Conservation (phyloP, 192 early-diverging fungal genomes). For the Coemansia sp. region DNA sequence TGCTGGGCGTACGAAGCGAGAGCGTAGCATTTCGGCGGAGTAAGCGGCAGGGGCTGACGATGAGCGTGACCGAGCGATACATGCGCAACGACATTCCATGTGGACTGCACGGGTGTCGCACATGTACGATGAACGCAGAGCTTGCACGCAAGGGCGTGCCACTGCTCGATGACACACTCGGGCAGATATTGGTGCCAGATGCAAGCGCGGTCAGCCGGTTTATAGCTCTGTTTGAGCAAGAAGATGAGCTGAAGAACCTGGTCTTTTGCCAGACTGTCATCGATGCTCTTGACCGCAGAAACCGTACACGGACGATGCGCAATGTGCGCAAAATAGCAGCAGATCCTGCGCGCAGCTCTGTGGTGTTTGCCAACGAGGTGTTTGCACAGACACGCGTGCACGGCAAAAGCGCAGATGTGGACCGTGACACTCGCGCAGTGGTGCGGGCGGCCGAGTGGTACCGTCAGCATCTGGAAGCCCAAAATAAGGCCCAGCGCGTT, state of each 20-base stretch:
- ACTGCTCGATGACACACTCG: slow-evolving; percentile 11
- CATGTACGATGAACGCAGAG: slow-evolving; percentile 22
- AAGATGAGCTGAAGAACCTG: slow-evolving; percentile 59
- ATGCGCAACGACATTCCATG: slow-evolving; percentile 40
- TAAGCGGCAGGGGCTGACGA: slow-evolving; percentile 50
- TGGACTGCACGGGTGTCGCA: slow-evolving; percentile 15
- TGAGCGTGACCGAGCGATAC: slow-evolving; percentile 48
- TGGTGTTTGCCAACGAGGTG: slow-evolving; percentile 71
- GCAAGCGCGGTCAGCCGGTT: slow-evolving; percentile 56
- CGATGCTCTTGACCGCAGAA: slow-evolving; percentile 60
- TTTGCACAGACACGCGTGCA: slow-evolving; percentile 51
- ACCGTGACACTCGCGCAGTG: slow-evolving; percentile 61
- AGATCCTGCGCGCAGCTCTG: slow-evolving; percentile 56
- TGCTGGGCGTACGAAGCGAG: slow-evolving; percentile 33
- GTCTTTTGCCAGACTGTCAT: slow-evolving; percentile 69
- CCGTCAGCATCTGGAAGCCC: slow-evolving; percentile 47
- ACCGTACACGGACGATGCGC: slow-evolving; percentile 62
- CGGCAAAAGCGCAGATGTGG: slow-evolving; percentile 16
- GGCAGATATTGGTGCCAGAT: slow-evolving; percentile 34
- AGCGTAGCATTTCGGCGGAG: slow-evolving; percentile 41
- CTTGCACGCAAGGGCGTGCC: slow-evolving; percentile 20
- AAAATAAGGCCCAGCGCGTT: slow-evolving; percentile 16
- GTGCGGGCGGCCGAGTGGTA: slow-evolving; percentile 61
- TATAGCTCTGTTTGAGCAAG: slow-evolving; percentile 68
- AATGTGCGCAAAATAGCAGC: slow-evolving; percentile 61